Evolutionary conservation across 1,139 yeast species (phyloP), one percentile per base, ranked within the genome.

Genomic region (Magnusiomyces sp.): DNA sequence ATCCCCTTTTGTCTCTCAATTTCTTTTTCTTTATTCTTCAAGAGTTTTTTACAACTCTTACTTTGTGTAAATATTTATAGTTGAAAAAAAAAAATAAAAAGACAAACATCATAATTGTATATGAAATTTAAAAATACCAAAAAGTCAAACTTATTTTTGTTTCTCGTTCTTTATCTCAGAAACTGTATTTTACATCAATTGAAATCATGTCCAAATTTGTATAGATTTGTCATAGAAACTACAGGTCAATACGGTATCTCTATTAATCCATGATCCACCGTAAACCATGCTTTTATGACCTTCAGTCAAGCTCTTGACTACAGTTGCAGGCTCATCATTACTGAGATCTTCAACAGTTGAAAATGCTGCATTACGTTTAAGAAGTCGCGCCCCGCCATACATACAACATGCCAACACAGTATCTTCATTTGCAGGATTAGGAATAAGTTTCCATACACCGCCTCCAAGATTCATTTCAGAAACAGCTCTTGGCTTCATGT

Each of bases 261-360:
- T 77, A 16, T 71, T 71, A 1, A 63, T 63, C 95, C 97, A 89
- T 62, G 86, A 96, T 3, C 95, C 96, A 0, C 97, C 97, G 61
- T 92, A 92, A 49, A 92, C 89, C 88, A 92, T 92, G 57, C 96
- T 87, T 45, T 80, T 82, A 63, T 92, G 97, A 23, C 83, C 85
- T 31, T 76, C 76, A 55, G 81, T 83, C 62, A 81, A 77, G 54
- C 74, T 76, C 23, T 71, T 66, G 2, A 64, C 60, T 0, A 83
- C 77, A 0, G 17, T 36, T 10, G 69, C 66, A 11, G 76, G 73
- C n/a, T 63, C 62, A 20, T 66, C 67, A 3, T 62, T 13, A 19
- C 31, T 11, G 5, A 33, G 10, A 16, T n/a, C 61, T 5, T 51
- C 58, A n/a, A 63, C 65, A 50, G 44, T n/a, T n/a, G 20, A n/a